Base-by-base conservation (phyloP, 305 asterid genomes). In the Solanum hybrid region DNA sequence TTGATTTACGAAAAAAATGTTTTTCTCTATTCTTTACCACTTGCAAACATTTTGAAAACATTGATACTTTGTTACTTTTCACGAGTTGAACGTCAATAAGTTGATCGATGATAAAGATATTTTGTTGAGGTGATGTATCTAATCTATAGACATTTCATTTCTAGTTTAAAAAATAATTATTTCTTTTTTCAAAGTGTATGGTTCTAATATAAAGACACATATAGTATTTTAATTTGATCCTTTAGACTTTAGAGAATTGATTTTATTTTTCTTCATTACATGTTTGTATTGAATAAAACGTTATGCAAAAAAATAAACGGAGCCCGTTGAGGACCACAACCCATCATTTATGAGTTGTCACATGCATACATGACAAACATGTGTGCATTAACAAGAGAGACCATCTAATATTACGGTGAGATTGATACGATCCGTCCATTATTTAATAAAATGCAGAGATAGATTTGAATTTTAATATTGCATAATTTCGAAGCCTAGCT, bases 351-450 rank as follows among this genome's bases (percentile, higher is more conserved):
- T 81, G 71, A 80, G 24, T 32, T 17, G 60, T 20, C 69, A 79
- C 66, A 10, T 10, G 38, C 32, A 64, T 27, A 38, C 66, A 77
- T 60, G 38, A 88, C 27, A 78, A 88, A 60, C 64, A 35, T 14
- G 80, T 89, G 93, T 92, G 89, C 91, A 81, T 40, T 7, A 81
- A 34, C 46, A 34, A 32, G 2, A 77, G 22, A 20, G 42, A 8
- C 8, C 8, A 77, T 9, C 7, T 32, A 77, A 8, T 34, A 9
- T 77, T 34, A 0, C 12, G 51, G 46, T 34, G 26, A 17, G 5
- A 0, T 34, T 8, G 27, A 9, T 34, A 34, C 0, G 27, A 9
- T 20, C 0, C 5, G 0, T 20, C 0, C 3, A 32, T 56, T 56
- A 17, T 20, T 20, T 56, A 56, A 56, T 56, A 56, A 56, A 17